Evolutionary conservation across 805 yeast genomes (phyloP).

Genomic region (Cyberlindnera sargentensis): DNA sequence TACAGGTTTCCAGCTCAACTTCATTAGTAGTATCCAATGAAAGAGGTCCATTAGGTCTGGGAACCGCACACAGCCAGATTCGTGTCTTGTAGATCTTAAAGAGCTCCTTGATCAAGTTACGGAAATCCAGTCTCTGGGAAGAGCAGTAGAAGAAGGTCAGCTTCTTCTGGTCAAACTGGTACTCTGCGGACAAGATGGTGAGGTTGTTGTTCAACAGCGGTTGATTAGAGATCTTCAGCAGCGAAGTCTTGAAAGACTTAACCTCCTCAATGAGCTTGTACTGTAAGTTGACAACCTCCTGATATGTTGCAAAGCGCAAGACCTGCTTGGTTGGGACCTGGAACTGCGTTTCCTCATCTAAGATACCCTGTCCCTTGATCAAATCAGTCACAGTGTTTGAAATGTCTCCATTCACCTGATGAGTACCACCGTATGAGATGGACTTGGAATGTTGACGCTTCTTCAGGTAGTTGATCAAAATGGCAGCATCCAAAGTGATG

Average conservation of each 20-base stretch:
- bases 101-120: constrained; percentile 65
- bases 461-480: constrained; percentile 66
- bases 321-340: constrained; percentile 76
- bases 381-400: constrained; percentile 20
- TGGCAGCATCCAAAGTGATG: constrained; percentile 56
- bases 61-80: constrained; percentile 70
- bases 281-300: constrained; percentile 55
- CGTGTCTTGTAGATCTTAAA: constrained; percentile 73
- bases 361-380: constrained; percentile 19
- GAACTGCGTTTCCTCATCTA: constrained; percentile 37
- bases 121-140: constrained; percentile 62
- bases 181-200: constrained; percentile 61
- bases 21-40: constrained; percentile 6
- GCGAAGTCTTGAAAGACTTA: constrained; percentile 61
- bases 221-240: constrained; percentile 36
- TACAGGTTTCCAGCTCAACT: constrained; percentile 10
- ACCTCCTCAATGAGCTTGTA: constrained; percentile 65
- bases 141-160: constrained; percentile 64
- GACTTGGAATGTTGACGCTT: constrained; percentile 63
- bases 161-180: constrained; percentile 76
- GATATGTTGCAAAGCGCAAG: constrained; percentile 66
- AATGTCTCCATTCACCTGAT: constrained; percentile 1
- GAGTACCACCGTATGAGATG: constrained; percentile 16
- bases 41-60: constrained; percentile 4
- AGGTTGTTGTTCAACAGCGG: constrained; percentile 22